Percentiles rank a stretch among this genome's conserved stretches.
Evolutionary conservation across 2,329 filamentous ascomycete species (phyloP).

Genomic region (Aspergillus ruber): DNA sequence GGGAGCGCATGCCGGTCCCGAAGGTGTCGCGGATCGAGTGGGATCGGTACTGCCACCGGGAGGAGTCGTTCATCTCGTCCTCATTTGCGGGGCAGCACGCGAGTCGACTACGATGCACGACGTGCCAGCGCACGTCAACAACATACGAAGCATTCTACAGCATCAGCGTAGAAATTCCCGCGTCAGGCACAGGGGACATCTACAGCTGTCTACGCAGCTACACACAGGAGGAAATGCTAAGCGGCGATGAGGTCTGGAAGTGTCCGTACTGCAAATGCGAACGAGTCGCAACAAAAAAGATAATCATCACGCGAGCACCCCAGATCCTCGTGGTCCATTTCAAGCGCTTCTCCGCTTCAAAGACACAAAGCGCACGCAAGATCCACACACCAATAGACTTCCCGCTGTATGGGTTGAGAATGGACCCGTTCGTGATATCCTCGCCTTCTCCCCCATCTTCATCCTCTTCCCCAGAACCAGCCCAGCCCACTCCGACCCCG

Average conservation of each 20-base stretch:
- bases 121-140: conserved; percentile 57
- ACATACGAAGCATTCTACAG: conserved; percentile 67
- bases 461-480: conserved; percentile 50
- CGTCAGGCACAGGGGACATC: conserved; percentile 53
- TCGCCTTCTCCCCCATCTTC: conserved; percentile 29
- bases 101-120: conserved; percentile 55
- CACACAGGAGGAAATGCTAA: conserved; percentile 60
- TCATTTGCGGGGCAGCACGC: conserved; percentile 71
- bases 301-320: conserved; percentile 70
- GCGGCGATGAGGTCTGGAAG: conserved; percentile 61
- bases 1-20: conserved; percentile 56
- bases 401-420: conserved; percentile 63
- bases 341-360: conserved; percentile 60
- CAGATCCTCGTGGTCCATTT: conserved; percentile 73
- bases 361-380: conserved; percentile 56
- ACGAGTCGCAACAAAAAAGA: conserved; percentile 61
- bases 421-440: conserved; percentile 55
- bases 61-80: conserved; percentile 68
- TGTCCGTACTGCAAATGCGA: conserved; percentile 69
- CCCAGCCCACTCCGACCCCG: conserved; percentile 42
- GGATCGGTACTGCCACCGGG: conserved; percentile 61
- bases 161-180: conserved; percentile 64
- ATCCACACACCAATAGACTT: conserved; percentile 67
- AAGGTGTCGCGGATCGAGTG: conserved; percentile 69
- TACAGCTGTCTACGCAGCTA: conserved; percentile 66